These are phyloP conservation scores for Verbena officinalis DNA, from an alignment of 257 asterid species.

Conservation along the genomic window DNA sequence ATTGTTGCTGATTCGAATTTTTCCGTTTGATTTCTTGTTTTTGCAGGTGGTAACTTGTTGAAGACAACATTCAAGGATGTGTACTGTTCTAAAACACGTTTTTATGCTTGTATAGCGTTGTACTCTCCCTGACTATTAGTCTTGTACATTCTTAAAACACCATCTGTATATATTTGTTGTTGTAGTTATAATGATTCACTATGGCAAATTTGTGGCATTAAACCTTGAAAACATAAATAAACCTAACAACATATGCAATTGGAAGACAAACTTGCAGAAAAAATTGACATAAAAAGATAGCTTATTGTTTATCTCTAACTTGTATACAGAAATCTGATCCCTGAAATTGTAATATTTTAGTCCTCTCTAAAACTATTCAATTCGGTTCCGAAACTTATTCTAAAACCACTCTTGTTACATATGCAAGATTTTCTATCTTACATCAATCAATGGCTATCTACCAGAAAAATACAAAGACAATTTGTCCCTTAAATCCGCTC, in stretches of 20 bases:
- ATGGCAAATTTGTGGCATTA: no score
- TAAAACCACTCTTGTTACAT: not conserved
- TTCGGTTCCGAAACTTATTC: not conserved
- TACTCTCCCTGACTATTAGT: not conserved
- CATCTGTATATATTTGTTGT: not conserved
- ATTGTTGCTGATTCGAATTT: not conserved
- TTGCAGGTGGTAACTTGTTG: slow-evolving; percentile 39
- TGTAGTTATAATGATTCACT: not conserved
- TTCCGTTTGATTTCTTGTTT: slow-evolving; percentile 11
- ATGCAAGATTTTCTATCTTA: not conserved
- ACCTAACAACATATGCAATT: no score
- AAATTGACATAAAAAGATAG: no score
- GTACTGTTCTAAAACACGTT: not conserved
- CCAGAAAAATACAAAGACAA: slow-evolving; percentile 46
- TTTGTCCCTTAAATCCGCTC: slow-evolving; percentile 53
- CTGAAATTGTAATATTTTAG: not conserved
- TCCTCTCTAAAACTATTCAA: not conserved
- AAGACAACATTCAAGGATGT: slow-evolving; percentile 4
- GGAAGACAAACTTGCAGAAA: no score
- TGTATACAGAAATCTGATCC: not conserved
- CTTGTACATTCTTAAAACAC: not conserved
- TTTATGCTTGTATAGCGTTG: not conserved
- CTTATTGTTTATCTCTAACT: not conserved
- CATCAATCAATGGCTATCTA: slow-evolving; percentile 32
- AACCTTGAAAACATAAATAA: no score